Evolutionary conservation across 2,329 filamentous ascomycete species (phyloP).

Genomic region (Xylariales sp.): DNA sequence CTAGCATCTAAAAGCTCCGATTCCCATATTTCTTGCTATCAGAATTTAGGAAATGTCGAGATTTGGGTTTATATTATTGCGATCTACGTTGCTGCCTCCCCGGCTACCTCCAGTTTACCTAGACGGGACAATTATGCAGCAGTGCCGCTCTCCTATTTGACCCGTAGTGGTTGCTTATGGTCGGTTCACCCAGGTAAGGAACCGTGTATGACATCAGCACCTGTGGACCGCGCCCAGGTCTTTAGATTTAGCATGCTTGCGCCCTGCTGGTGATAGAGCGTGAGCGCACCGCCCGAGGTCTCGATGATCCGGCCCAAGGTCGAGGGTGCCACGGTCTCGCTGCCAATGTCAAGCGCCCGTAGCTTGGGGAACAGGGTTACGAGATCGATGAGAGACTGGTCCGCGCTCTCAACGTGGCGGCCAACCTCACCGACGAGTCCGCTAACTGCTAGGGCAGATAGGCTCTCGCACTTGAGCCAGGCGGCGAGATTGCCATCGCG

Average conservation of each 20-base stretch:
- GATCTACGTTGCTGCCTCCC: too few relatives aligned
- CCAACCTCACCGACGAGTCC: background rate
- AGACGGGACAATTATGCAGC: too few relatives aligned
- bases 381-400: constrained; percentile 1
- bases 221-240: background rate
- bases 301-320: background rate
- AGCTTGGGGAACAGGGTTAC: constrained; percentile 2
- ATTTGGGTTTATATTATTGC: too few relatives aligned
- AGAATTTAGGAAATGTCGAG: too few relatives aligned
- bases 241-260: background rate
- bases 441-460: background rate
- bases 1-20: too few relatives aligned
- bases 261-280: constrained; percentile 5
- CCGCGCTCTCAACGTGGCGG: background rate
- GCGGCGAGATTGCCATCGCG: background rate
- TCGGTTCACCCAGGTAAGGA: too few relatives aligned
- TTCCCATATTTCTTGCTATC: too few relatives aligned
- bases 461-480: background rate
- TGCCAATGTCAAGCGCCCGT: background rate
- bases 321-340: background rate
- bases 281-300: background rate
- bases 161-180: too few relatives aligned
- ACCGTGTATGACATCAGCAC: constrained; percentile 1
- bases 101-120: too few relatives aligned
- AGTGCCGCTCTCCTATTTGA: too few relatives aligned